Evolutionary conservation across 768 basidiomycete genomes (phyloP).

Genomic region (Ephemerocybe angulata): DNA sequence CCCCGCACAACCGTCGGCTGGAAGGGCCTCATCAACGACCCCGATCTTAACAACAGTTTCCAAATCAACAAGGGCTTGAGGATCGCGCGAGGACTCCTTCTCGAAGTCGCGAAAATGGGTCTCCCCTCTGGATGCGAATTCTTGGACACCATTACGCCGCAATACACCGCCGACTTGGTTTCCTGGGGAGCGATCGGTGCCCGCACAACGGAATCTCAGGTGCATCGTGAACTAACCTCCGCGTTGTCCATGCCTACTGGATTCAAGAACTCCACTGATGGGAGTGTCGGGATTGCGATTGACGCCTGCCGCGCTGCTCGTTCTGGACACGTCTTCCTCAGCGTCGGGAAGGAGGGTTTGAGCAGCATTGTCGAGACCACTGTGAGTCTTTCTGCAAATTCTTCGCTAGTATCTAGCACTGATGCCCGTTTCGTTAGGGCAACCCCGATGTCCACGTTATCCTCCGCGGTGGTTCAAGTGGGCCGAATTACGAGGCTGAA

Average conservation of each 20-base stretch:
- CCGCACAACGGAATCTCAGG: conserved; percentile 88
- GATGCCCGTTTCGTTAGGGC: conserved; percentile 43
- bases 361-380: conserved; percentile 94
- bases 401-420: not conserved
- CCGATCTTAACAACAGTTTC: conserved; percentile 88
- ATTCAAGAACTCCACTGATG: conserved; percentile 99
- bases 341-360: conserved; percentile 94
- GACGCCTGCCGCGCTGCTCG: conserved; percentile 94
- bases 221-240: conserved; percentile 84
- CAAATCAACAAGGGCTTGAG: conserved; percentile 96
- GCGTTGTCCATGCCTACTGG: conserved; percentile 94
- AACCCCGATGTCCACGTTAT: conserved; percentile 94
- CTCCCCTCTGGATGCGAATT: conserved; percentile 97
- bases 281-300: conserved; percentile 84
- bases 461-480: conserved; percentile 82
- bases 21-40: conserved; percentile 99
- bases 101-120: conserved; percentile 88
- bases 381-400: conserved; percentile 35
- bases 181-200: conserved; percentile 98
- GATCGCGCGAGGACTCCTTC: conserved; percentile 77
- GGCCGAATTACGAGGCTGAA: conserved; percentile 85
- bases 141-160: conserved; percentile 60
- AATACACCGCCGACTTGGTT: conserved; percentile 87
- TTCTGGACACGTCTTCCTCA: conserved; percentile 90
- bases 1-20: conserved; percentile 95